Evolutionary conservation across 192 early-diverging fungal genomes (phyloP), one percentile per base, ranked within the genome.

Genomic region (Coemansia sp.): DNA sequence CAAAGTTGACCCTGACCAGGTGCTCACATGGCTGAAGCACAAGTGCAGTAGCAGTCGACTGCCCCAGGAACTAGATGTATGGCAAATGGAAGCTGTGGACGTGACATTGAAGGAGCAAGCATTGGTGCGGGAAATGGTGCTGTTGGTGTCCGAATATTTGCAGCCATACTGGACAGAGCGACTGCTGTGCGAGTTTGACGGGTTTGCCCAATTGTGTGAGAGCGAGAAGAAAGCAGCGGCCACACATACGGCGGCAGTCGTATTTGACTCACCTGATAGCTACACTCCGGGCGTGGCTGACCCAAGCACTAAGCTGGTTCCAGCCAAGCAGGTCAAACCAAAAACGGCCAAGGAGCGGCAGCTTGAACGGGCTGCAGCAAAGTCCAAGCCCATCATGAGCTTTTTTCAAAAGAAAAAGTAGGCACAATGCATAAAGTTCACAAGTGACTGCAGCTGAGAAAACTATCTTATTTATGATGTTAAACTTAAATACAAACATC

Each of bases 271-370:
- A 0, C 76, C 76, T 0, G 71, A 73, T 7, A 70, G 64, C 57
- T 79, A 79, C 38, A 39, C 41, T 9, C 63, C 54, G 12, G 71
- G 76, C 14, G 56, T 70, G 22, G 63, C 71, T 3, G 53, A 13
- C 23, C 71, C 71, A 37, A 55, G 19, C 3, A 29, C 43, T 14
- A 66, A 59, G 38, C 20, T 45, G 20, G 19, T 22, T 24, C 22
- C 35, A 2, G 56, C 22, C 41, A 59, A 59, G 58, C 58, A 50
- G 14, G 59, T 18, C 39, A 73, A 73, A 56, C 66, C 70, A 20
- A 73, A 69, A 43, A 62, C 76, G 6, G 71, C 76, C n/a, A 79
- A 73, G 16, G 76, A 79, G 27, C 69, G 66, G 45, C 76, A 79
- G 56, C 55, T 74, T 14, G 76, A 69, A 24, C 66, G 67, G 58